Conservation (phyloP, 306 rosid species). For the Pyrus pyrifolia region DNA sequence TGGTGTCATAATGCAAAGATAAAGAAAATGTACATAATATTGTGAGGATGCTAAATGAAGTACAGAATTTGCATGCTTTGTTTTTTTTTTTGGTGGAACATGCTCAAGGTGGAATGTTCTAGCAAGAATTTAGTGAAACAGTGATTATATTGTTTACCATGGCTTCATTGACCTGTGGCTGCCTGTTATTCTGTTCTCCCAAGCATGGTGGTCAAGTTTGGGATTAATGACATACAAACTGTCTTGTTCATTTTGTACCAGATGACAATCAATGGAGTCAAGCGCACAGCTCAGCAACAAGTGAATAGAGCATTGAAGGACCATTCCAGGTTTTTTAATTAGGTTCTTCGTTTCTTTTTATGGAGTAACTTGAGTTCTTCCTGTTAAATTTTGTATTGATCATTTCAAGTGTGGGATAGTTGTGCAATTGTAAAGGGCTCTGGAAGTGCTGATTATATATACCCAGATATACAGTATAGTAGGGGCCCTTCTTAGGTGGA, state of each 20-base stretch:
- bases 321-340: slow-evolving; percentile 53
- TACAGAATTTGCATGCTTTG: neutral
- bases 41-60: neutral
- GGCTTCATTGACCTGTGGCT: slow-evolving; percentile 4
- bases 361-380: neutral
- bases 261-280: slow-evolving; percentile 86
- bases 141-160: neutral
- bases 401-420: neutral
- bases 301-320: slow-evolving; percentile 88
- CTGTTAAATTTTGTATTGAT: neutral
- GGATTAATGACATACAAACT: slow-evolving; percentile 8
- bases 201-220: slow-evolving; percentile 2
- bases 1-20: neutral
- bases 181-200: slow-evolving; percentile 8
- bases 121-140: neutral
- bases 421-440: neutral
- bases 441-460: neutral
- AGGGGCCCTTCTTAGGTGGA: neutral
- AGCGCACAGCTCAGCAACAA: slow-evolving; percentile 95
- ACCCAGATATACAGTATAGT: neutral
- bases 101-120: neutral
- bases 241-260: slow-evolving; percentile 35
- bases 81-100: neutral
- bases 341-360: slow-evolving; percentile 6
- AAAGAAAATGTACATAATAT: neutral